Base-by-base conservation (phyloP, 495 filamentous ascomycete species). In the Podospora pseudocomata region DNA sequence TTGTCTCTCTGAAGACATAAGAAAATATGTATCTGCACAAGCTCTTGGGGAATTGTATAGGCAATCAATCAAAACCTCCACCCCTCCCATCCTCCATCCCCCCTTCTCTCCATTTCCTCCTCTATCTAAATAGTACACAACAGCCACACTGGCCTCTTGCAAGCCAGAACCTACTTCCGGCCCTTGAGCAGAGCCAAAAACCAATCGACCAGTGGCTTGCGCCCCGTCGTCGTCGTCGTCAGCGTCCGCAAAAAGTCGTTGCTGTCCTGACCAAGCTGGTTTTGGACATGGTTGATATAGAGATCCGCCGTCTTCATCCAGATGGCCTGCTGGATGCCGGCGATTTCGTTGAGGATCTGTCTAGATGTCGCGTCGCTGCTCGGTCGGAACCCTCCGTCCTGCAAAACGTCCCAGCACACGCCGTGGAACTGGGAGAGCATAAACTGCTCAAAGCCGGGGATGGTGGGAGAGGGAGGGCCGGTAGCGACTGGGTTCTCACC, bases 361-460 rank as follows among this genome's bases (percentile, higher is more conserved):
- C 90, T 91, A 20, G 90, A 88, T 76, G 95, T 92, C 16, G 93
- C 91, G 76, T 99, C 96, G 70, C 87, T 87, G 16, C 69, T 76
- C 0, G 92, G 84, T 71, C 89, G 89, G 82, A 98, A 97, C 16
- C 86, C 86, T 3, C 88, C 80, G 13, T 90, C 89, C 15, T 85
- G 86, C 2, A 94, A 86, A 1, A 98, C 87, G 5, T 88, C 88
- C 94, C 95, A 99, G 75, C 91, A 92, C 34, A 94, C 80, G 0
- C 92, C 86, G 19, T 96, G 92, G 79, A 99, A 94, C n/a, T 90
- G 86, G 28, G 88, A 83, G 64, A 97, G 91, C 80, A 96, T 91
- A 79, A 94, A 96, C 54, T 85, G 86, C 68, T 96, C 92, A 75
- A 99, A 98, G n/a, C 95, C 96, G 20, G 92, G 90, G 30, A 99